Conservation (phyloP, 306 rosid species). For the Myrica gale region DNA sequence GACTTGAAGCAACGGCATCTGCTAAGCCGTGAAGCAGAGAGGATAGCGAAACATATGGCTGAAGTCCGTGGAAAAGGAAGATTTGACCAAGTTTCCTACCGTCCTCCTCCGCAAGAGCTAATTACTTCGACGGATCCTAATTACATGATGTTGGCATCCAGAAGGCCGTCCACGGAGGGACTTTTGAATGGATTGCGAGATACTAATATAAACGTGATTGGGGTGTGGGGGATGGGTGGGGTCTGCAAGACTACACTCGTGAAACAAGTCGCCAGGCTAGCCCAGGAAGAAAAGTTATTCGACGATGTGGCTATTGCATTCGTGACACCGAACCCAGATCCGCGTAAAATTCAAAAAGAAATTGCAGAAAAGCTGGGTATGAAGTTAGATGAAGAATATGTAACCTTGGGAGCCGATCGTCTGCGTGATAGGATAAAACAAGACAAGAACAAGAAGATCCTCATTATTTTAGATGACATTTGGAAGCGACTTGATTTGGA, state of each 20-base stretch:
- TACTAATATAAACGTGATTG: background rate
- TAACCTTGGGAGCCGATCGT: background rate
- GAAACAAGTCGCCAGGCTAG: slow-evolving; percentile 1
- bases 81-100: too few relatives aligned
- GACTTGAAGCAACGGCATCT: too few relatives aligned
- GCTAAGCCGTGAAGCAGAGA: too few relatives aligned
- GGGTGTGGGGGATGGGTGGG: background rate
- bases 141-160: too few relatives aligned
- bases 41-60: too few relatives aligned
- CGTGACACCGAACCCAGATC: background rate
- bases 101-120: too few relatives aligned
- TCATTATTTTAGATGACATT: slow-evolving; percentile 42
- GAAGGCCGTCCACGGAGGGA: too few relatives aligned
- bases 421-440: background rate
- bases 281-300: background rate
- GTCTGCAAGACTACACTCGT: slow-evolving; percentile 10
- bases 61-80: too few relatives aligned
- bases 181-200: background rate
- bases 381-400: background rate
- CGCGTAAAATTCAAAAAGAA: slow-evolving; percentile 11
- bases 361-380: background rate
- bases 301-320: slow-evolving; percentile 8
- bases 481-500: slow-evolving; percentile 37
- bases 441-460: background rate
- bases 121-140: too few relatives aligned